Evolutionary conservation across 2,329 filamentous ascomycete genomes (phyloP), one percentile per base, ranked within the genome.

Genomic region (Colletotrichum tofieldiae): DNA sequence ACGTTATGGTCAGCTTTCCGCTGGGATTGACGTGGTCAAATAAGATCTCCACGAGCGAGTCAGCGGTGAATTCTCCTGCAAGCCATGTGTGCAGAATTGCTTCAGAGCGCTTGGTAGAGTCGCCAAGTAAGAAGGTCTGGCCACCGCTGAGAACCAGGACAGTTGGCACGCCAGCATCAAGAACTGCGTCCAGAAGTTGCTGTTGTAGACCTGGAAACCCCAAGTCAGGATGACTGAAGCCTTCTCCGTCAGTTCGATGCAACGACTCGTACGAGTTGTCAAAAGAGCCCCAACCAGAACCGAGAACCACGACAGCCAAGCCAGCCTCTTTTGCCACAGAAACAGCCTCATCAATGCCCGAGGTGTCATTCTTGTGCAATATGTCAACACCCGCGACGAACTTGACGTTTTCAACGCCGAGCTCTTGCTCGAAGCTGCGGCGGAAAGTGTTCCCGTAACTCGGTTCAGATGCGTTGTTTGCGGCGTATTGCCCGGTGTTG

Each of bases 11-110:
- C 12, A 81, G 73, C 64, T 80, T 81, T n/a, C 78, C 79, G 55
- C 79, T 81, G 0, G 91, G 90, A 77, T 91, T 91, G 29, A 89
- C 83, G 43, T 87, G 85, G 14, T 91, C 91, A 63, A 91, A 92
- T 2, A 93, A 82, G 6, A 93, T 85, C 75, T 92, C 90, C 2
- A 86, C 85, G 18, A 93, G 81, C 0, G 90, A 88, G 67, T 90
- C 90, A 20, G 90, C 91, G 41, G 88, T 91, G 77, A 92, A 91
- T 77, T 92, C 87, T 2, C 91, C 90, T 0, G 90, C 90, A 1
- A 93, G 83, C 73, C 92, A 88, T 7, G 89, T 89, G 71, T 92
- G 86, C 14, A 93, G 70, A 11, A 93, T 88, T 0, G 88, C 89
- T 68, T 88, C 87, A 39, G 91, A 70, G 5, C 77, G 74, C 61